A percentile compares a stretch with the other conserved stretches of the same genome.
Evolutionary conservation across 192 early-diverging fungal species (phyloP).

Genomic region (Backusella mclennaniae): DNA sequence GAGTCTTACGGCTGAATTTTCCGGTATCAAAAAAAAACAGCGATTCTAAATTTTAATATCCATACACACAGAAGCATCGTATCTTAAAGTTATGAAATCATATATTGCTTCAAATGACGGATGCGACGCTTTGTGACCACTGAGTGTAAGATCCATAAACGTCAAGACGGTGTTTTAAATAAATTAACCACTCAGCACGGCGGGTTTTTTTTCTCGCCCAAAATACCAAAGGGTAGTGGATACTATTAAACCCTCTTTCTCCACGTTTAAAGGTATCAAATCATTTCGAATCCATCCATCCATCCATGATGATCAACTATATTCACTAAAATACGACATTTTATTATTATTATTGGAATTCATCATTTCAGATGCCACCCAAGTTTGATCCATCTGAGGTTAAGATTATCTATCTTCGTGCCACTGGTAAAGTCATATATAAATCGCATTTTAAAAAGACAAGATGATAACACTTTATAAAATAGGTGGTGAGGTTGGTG

Average conservation of each 20-base stretch:
- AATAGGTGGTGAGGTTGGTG: constrained; percentile 70
- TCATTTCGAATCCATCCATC: constrained; percentile 29
- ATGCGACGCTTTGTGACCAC: no score
- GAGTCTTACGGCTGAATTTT: no score
- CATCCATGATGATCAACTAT: constrained; percentile 27
- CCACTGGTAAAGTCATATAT: constrained; percentile 59
- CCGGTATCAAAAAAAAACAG: no score
- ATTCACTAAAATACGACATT: constrained; percentile 3
- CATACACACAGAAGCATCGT: no score
- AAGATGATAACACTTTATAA: background rate
- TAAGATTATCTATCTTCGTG: constrained; percentile 87
- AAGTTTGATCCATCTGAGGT: constrained; percentile 85
- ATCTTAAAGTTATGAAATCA: no score
- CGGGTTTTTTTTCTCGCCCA: background rate
- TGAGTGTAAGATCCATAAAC: no score
- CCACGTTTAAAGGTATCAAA: constrained; percentile 11
- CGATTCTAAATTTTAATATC: no score
- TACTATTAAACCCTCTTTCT: constrained; percentile 11
- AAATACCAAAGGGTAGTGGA: background rate
- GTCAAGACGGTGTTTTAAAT: background rate
- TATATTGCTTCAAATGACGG: no score
- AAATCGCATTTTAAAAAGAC: background rate
- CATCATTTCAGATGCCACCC: constrained; percentile 55
- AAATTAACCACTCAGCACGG: background rate
- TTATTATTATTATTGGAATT: background rate